These are phyloP conservation scores for Leucosporidium creatinivorum DNA, from an alignment of 768 basidiomycete genomes.

Conservation along the genomic window DNA sequence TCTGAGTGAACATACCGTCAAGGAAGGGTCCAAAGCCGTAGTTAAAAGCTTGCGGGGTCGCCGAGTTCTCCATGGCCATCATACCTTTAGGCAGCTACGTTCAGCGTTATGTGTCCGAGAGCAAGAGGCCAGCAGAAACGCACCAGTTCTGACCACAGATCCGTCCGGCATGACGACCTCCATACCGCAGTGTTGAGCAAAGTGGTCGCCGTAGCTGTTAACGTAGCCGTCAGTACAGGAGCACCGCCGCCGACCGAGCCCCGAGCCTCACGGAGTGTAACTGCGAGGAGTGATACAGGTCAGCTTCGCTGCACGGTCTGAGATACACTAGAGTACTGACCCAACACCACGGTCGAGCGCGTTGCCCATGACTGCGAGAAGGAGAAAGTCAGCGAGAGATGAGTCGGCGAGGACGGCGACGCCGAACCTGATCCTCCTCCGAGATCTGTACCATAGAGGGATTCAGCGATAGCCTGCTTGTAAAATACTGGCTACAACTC, in stretches of 20 bases:
- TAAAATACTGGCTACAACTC: too few relatives aligned
- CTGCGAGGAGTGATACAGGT: background rate
- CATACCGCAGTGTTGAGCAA: conserved; percentile 29
- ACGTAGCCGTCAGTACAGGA: background rate
- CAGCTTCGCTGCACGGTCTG: too few relatives aligned
- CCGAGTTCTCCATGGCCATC: conserved; percentile 18
- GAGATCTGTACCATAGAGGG: conserved; percentile 2
- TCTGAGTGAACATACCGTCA: conserved; percentile 33
- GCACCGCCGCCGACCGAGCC: background rate
- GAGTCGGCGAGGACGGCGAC: too few relatives aligned
- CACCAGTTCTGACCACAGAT: too few relatives aligned
- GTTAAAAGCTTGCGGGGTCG: conserved; percentile 25
- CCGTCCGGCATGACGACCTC: conserved; percentile 21
- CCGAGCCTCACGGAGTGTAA: background rate
- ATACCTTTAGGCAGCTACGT: conserved; percentile 29
- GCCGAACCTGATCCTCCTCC: conserved; percentile 13
- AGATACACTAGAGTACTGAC: background rate
- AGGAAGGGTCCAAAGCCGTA: conserved; percentile 30
- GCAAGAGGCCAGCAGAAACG: too few relatives aligned
- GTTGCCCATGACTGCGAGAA: conserved; percentile 19
- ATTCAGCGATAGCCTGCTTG: too few relatives aligned
- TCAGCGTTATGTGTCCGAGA: too few relatives aligned
- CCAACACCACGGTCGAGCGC: conserved; percentile 11
- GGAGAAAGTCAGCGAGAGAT: too few relatives aligned
- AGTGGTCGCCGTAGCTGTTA: conserved; percentile 27